Percentiles rank a stretch among this genome's conserved stretches.
Conservation (phyloP, 495 filamentous ascomycete species). For the Xylaria palmicola region DNA sequence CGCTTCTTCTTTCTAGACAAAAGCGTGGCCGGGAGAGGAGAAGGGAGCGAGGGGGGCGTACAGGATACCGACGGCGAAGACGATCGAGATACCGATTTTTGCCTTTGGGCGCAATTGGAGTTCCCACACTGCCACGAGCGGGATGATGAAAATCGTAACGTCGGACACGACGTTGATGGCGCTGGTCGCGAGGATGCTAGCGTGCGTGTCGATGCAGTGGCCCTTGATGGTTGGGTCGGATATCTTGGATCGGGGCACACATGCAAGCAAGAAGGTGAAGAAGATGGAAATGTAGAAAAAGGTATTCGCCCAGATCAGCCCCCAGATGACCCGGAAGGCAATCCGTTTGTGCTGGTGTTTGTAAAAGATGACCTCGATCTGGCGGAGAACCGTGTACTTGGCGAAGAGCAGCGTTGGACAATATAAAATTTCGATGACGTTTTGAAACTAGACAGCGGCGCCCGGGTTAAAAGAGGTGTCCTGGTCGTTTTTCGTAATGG, state of each 20-base stretch:
- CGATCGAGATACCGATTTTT: neutral
- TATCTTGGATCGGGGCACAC: neutral
- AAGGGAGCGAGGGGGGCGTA: neutral
- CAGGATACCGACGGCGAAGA: neutral
- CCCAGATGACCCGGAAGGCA: neutral
- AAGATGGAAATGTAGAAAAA: neutral
- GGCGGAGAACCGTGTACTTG: conserved; percentile 14
- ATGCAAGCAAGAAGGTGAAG: neutral
- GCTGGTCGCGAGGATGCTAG: neutral
- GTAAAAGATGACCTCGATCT: conserved; percentile 14
- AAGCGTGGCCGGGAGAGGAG: too few relatives aligned
- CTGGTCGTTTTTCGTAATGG: neutral
- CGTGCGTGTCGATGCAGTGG: neutral
- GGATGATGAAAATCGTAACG: neutral
- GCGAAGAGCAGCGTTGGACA: neutral
- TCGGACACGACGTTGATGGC: neutral
- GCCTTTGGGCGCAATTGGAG: neutral
- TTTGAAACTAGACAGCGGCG: neutral
- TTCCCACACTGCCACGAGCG: neutral
- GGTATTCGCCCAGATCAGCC: neutral
- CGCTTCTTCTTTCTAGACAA: neutral
- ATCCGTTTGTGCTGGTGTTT: neutral
- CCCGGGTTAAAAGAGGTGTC: too few relatives aligned
- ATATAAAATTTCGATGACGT: conserved; percentile 6
- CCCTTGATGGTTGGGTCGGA: neutral